These are phyloP conservation scores for Blastomyces percursus DNA, from an alignment of 2,329 filamentous ascomycete genomes.

Conservation along the genomic window DNA sequence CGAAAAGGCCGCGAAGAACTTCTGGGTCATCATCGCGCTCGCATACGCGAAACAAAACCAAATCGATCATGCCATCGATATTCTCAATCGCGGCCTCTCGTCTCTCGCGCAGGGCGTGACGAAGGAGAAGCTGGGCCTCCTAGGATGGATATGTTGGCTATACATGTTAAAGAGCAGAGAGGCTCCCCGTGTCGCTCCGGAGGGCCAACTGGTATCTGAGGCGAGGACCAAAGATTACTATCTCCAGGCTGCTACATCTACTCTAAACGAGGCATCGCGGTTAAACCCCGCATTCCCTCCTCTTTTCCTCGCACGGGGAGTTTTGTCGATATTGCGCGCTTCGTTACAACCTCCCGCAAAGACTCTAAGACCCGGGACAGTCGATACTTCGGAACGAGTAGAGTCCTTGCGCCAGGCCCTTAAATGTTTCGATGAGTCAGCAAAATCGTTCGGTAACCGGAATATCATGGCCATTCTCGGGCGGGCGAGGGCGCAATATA, in stretches of 20 bases:
- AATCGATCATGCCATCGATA: constrained; percentile 68
- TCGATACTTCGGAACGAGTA: constrained; percentile 58
- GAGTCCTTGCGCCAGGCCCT: constrained; percentile 75
- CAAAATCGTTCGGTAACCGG: constrained; percentile 68
- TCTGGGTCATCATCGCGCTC: constrained; percentile 96
- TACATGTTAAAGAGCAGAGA: constrained; percentile 81
- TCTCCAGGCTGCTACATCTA: constrained; percentile 78
- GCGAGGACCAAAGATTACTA: constrained; percentile 88
- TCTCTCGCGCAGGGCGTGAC: constrained; percentile 59
- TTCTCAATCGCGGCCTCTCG: constrained; percentile 59
- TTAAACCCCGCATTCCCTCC: constrained; percentile 89
- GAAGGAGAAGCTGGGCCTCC: constrained; percentile 74
- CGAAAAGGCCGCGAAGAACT: constrained; percentile 78
- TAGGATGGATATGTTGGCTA: constrained; percentile 81
- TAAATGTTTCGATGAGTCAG: constrained; percentile 90
- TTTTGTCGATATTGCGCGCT: constrained; percentile 75
- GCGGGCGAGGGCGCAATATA: constrained; percentile 75
- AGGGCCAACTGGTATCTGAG: constrained; percentile 55
- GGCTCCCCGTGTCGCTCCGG: constrained; percentile 56
- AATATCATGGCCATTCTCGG: constrained; percentile 92
- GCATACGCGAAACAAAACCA: constrained; percentile 95
- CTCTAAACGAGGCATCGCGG: constrained; percentile 87
- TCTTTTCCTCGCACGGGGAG: constrained; percentile 80
- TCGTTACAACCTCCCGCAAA: constrained; percentile 71
- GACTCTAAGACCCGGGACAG: constrained; percentile 47